Evolutionary conservation across 345 rosid genomes (phyloP), one percentile per base, ranked within the genome.

Genomic region (Ailanthus altissimus): DNA sequence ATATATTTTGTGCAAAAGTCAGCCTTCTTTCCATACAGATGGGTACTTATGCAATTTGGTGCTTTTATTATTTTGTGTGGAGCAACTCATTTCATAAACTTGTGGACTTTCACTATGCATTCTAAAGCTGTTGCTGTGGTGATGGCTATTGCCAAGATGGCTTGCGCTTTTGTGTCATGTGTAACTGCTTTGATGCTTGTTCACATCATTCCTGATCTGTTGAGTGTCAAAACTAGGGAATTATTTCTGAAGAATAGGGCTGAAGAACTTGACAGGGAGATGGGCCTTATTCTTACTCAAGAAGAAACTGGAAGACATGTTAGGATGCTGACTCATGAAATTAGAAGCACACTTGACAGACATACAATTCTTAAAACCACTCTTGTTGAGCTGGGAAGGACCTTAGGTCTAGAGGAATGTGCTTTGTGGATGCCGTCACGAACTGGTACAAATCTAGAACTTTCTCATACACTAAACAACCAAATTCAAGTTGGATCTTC

Each of bases 1-100:
- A 90, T 95, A 10, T 93, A 90, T 68, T 95, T 95, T 72, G 98
- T 95, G 67, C 92, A 95, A 67, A 95, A 86, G 79, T 91, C 97
- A 1, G 92, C 94, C 1, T 89, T 93, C 89, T 93, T 91, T 85
- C 99, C 99, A 0, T 95, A 95, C 79, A 85, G 91, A 88, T 91
- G 98, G 98, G 99, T 95, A 75, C 97, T 95, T 2, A 86, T 93
- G 97, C 99, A 93, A 83, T 95, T 95, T 61, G 97, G 99, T 47
- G 96, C 97, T 59, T 95, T 95, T 58, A 95, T 95, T 79, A 87
- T 95, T 70, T 97, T 93, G 56, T 95, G 99, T 72, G 99, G 98
- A 56, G 96, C 97, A 5, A 95, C 99, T 5, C 99, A 95, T 83
- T 90, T 93, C 76, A 95, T 95, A 67, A 93, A 85, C 81, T 78